A percentile compares a stretch with the other conserved stretches of the same genome.
Evolutionary conservation across 2,329 filamentous ascomycete genomes (phyloP).

Genomic region (Teratosphaeria zuluensis): DNA sequence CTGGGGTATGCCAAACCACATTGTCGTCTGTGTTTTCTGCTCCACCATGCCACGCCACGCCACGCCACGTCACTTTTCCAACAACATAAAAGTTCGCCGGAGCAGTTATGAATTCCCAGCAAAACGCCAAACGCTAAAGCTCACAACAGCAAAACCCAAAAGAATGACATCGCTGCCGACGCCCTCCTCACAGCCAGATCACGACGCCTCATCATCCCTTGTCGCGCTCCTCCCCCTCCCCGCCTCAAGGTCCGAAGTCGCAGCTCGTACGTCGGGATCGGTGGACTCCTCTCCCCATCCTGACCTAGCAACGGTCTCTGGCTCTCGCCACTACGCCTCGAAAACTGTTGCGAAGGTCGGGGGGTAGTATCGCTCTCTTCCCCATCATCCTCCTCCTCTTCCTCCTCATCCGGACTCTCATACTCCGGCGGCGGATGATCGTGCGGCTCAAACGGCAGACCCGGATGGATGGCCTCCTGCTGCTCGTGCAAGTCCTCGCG

Average conservation of each 20-base stretch:
- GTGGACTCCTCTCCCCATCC: conserved; percentile 37
- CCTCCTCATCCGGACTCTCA: conserved; percentile 31
- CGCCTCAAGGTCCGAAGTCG: conserved; percentile 36
- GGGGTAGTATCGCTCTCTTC: conserved; percentile 16
- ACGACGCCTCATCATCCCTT: neutral
- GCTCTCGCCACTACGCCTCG: conserved; percentile 3
- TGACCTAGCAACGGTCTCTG: conserved; percentile 7
- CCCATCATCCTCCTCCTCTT: conserved; percentile 3
- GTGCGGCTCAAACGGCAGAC: conserved; percentile 22
- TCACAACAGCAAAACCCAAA: neutral
- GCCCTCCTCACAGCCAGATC: too few relatives aligned
- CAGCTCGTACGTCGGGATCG: conserved; percentile 79
- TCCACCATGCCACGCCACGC: neutral
- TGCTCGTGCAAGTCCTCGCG: conserved; percentile 7
- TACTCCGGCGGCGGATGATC: conserved; percentile 39
- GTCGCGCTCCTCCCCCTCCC: conserved; percentile 20
- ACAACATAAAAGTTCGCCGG: neutral
- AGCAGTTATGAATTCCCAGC: neutral
- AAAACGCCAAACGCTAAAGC: neutral
- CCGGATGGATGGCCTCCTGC: conserved; percentile 12
- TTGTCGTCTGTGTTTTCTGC: neutral
- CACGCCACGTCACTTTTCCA: neutral
- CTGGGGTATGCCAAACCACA: neutral
- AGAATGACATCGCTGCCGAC: neutral
- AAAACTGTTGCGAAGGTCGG: conserved; percentile 13